Evolutionary conservation across 371 early-diverging fungal genomes (phyloP).

Genomic region (Parasitella parasitica): DNA sequence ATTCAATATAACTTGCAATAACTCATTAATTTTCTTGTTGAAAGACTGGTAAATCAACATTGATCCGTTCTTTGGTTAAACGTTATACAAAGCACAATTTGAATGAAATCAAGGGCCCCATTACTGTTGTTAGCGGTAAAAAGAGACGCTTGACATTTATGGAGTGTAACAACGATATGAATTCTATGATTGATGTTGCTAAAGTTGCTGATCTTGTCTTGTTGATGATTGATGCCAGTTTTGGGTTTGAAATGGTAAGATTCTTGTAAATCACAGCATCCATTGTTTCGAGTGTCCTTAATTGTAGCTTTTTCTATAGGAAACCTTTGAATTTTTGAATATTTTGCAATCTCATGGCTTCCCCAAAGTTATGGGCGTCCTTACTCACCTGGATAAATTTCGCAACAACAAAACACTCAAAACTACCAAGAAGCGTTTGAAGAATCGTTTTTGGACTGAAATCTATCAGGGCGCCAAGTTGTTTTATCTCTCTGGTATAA

Average conservation of each 20-base stretch:
- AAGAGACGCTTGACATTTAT: slow-evolving; percentile 95
- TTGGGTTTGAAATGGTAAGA: slow-evolving; percentile 96
- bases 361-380: slow-evolving; percentile 96
- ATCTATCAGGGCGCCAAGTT: slow-evolving; percentile 97
- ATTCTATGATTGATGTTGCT: slow-evolving; percentile 96
- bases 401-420: slow-evolving; percentile 87
- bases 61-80: slow-evolving; percentile 95
- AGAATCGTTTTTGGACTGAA: slow-evolving; percentile 99
- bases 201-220: slow-evolving; percentile 98
- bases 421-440: slow-evolving; percentile 90
- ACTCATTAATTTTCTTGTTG: too few species aligned
- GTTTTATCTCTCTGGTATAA: slow-evolving; percentile 93
- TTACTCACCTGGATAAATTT: slow-evolving; percentile 94
- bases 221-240: slow-evolving; percentile 94
- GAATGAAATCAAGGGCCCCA: slow-evolving; percentile 90
- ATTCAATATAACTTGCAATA: too few species aligned
- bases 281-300: too few species aligned
- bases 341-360: slow-evolving; percentile 97
- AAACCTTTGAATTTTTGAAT: slow-evolving; percentile 99
- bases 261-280: too few species aligned
- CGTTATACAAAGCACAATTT: slow-evolving; percentile 92
- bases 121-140: slow-evolving; percentile 95
- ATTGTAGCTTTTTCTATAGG: too few species aligned
- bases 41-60: slow-evolving; percentile 92
- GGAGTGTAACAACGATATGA: slow-evolving; percentile 95